Evolutionary conservation across 306 rosid species (phyloP).

Genomic region (Ormosia semicastrata): DNA sequence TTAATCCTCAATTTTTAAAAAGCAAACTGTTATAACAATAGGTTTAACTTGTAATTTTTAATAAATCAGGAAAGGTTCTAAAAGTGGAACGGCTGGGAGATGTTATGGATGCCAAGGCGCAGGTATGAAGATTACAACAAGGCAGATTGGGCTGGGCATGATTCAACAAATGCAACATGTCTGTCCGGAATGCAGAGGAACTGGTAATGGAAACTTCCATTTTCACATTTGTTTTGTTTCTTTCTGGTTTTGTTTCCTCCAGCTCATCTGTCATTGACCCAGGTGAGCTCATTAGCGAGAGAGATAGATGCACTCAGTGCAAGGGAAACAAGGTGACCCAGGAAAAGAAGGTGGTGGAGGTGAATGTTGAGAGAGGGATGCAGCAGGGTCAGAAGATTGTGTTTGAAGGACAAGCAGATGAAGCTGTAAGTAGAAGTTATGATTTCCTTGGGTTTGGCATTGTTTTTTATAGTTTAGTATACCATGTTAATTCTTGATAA

Average conservation of each 20-base stretch:
- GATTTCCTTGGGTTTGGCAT: not conserved
- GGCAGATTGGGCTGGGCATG: slow-evolving; percentile 70
- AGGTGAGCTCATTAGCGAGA: slow-evolving; percentile 74
- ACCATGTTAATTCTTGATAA: not conserved
- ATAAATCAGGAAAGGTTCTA: slow-evolving; percentile 69
- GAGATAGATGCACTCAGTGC: slow-evolving; percentile 73
- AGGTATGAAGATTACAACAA: slow-evolving; percentile 62
- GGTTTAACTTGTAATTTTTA: not conserved
- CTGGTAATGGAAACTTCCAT: slow-evolving; percentile 46
- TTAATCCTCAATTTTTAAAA: not conserved
- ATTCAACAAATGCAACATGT: slow-evolving; percentile 77
- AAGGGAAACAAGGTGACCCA: slow-evolving; percentile 59
- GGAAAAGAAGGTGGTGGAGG: slow-evolving; percentile 77
- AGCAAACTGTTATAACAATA: not conserved
- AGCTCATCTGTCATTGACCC: slow-evolving; percentile 18
- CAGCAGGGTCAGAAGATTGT: slow-evolving; percentile 66
- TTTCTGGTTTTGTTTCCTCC: not conserved
- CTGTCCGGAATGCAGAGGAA: slow-evolving; percentile 68
- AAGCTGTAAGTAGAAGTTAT: slow-evolving; percentile 50
- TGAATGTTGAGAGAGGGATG: slow-evolving; percentile 75
- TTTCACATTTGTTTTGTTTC: not conserved
- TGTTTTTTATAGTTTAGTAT: not conserved
- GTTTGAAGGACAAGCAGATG: slow-evolving; percentile 79
- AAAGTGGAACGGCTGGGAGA: slow-evolving; percentile 61
- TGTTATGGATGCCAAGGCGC: slow-evolving; percentile 73